Percentiles rank a stretch among this genome's conserved stretches.
phyloP scores from a whole-genome alignment of 345 rosid genomes.

The Populus davidiana region DNA sequence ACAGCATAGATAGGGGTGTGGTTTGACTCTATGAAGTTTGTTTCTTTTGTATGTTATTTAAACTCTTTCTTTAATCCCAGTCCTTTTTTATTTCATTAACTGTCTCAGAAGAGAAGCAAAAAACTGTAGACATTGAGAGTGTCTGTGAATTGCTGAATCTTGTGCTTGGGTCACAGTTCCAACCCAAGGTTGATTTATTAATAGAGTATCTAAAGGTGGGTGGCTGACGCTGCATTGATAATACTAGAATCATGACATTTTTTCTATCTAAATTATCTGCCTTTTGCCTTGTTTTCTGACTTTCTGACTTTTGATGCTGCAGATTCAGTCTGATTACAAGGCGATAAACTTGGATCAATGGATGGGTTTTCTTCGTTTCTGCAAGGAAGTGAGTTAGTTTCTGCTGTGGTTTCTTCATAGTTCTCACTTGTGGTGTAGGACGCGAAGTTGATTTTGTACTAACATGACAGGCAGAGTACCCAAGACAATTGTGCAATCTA shows the following conservation, averaged over 20 bases:
- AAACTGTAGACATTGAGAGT: constrained; percentile 84
- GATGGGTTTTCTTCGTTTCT: constrained; percentile 83
- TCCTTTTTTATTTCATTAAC: constrained; percentile 4
- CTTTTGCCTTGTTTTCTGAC: neutral
- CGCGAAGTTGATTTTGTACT: no score
- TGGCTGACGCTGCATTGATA: neutral
- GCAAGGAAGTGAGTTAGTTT: constrained; percentile 63
- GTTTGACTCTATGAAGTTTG: constrained; percentile 11
- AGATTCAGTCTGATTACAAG: constrained; percentile 90
- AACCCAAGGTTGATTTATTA: constrained; percentile 70
- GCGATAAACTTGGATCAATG: constrained; percentile 96
- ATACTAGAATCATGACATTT: neutral
- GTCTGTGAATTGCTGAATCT: constrained; percentile 76
- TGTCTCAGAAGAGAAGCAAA: constrained; percentile 83
- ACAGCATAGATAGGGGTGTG: neutral
- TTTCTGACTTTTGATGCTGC: constrained; percentile 17
- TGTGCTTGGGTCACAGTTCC: constrained; percentile 72
- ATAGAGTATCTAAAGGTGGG: constrained; percentile 70
- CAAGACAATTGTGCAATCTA: no score
- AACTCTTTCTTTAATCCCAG: neutral
- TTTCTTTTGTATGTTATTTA: neutral
- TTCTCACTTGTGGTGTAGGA: neutral
- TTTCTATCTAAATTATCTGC: neutral
- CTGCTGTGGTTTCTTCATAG: neutral
- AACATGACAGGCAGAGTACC: no score